Percentiles rank a stretch among this genome's conserved stretches.
These are phyloP conservation scores for Pichiaceae sp. DNA, from an alignment of 1,139 yeast species.

Conservation along the genomic window DNA sequence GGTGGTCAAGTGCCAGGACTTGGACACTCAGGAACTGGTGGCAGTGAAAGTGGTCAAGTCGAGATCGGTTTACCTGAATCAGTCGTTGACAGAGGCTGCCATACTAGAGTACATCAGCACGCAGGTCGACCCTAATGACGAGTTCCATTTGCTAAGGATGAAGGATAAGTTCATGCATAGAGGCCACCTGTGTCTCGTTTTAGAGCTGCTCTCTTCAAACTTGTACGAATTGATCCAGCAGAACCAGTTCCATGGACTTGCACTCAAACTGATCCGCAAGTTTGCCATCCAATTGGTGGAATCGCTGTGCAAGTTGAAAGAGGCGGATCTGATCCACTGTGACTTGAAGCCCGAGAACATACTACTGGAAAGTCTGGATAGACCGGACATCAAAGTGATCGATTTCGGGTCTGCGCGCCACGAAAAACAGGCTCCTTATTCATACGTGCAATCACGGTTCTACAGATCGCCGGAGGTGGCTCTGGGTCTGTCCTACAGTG, in stretches of 20 bases:
- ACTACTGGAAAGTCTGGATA: constrained; percentile 69
- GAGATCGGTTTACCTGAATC: constrained; percentile 85
- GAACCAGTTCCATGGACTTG: constrained; percentile 87
- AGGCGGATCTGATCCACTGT: constrained; percentile 84
- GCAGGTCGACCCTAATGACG: constrained; percentile 58
- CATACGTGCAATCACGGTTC: constrained; percentile 92
- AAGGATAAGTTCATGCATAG: constrained; percentile 89
- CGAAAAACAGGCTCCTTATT: constrained; percentile 80
- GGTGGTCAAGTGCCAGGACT: constrained; percentile 93
- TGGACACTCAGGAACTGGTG: constrained; percentile 78
- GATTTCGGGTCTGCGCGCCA: constrained; percentile 98
- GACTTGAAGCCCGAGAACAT: constrained; percentile 96
- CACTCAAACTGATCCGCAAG: constrained; percentile 68
- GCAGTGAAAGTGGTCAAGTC: constrained; percentile 95
- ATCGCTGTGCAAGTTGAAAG: constrained; percentile 71
- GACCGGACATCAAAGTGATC: constrained; percentile 83
- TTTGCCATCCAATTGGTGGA: constrained; percentile 77
- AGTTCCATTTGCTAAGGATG: constrained; percentile 68
- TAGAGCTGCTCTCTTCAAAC: constrained; percentile 82
- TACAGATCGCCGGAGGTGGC: constrained; percentile 95
- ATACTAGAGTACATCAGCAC: constrained; percentile 74
- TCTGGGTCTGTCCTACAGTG: constrained; percentile 81
- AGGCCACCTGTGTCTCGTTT: constrained; percentile 86
- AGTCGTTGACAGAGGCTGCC: constrained; percentile 84
- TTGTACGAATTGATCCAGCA: constrained; percentile 86